Base-by-base conservation (phyloP, 495 filamentous ascomycete genomes). In the Cetradonia linearis region DNA sequence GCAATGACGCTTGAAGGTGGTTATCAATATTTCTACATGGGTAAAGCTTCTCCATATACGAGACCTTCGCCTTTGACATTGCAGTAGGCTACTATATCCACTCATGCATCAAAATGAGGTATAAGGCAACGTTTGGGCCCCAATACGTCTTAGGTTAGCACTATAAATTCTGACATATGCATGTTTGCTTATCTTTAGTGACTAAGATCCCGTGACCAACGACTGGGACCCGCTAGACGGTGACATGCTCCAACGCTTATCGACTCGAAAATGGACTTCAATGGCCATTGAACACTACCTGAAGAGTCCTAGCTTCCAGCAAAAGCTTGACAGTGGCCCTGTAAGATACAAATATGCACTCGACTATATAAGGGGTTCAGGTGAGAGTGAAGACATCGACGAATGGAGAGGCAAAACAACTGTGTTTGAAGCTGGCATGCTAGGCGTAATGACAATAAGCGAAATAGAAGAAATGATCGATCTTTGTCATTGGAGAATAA, bases 41-140 rank as follows among this genome's bases (percentile, higher is more conserved):
- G 85, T 84, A 63, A 25, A 70, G 77, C 79, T 61, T 77, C 78
- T 36, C 74, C 44, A 33, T 57, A 56, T 31, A 64, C 33, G 10
- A 23, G 56, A 33, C 54, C 37, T 42, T 38, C 31, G 50, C 44
- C 7, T 54, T 13, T 38, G 13, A 61, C 40, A 30, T 44, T 56
- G 37, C 25, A 13, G 23, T 44, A 85, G 82, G 82, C 13, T 88
- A 78, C 70, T 88, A 88, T 63, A 88, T 89, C 57, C 85, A 86
- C 60, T 76, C 72, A 31, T 89, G 86, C 67, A 73, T 78, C 46
- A 91, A 91, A 67, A 89, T 91, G 88, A 77, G 80, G 61, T 98
- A 98, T 76, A 98, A 98, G 74, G 90, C 82, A 60, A 81, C 88
- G 46, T 98, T 89, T 72, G 73, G 76, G 14, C 92, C 93, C 1